A percentile compares a stretch with the other conserved stretches of the same genome.
These are phyloP conservation scores for Epichloe aotearoae DNA, from an alignment of 2,329 filamentous ascomycete genomes.

Conservation along the genomic window DNA sequence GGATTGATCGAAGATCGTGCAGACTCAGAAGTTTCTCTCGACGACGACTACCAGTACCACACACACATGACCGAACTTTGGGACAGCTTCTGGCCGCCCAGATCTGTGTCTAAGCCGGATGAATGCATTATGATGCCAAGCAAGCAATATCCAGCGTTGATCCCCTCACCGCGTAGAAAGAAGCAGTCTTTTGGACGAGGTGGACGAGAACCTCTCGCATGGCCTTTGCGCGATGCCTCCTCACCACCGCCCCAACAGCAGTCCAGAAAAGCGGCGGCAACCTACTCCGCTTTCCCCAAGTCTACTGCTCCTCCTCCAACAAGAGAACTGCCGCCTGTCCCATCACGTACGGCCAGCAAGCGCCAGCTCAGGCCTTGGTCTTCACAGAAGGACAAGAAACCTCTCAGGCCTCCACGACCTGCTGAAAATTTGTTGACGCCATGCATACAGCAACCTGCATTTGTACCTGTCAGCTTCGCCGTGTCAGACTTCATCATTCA, in stretches of 20 bases:
- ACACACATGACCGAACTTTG: constrained; percentile 32
- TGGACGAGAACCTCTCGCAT: constrained; percentile 11
- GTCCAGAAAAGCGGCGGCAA: constrained; percentile 14
- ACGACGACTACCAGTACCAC: constrained; percentile 38
- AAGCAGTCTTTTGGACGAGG: not conserved
- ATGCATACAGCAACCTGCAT: constrained; percentile 8
- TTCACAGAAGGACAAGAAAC: constrained; percentile 6
- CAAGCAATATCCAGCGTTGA: constrained; percentile 20
- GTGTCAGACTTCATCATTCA: not conserved
- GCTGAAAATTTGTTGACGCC: constrained; percentile 14
- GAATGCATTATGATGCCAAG: constrained; percentile 8
- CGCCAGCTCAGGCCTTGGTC: not conserved
- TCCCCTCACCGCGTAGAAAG: constrained; percentile 15
- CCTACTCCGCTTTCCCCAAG: constrained; percentile 31
- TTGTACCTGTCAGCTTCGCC: constrained; percentile 1
- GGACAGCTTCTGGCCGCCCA: constrained; percentile 34
- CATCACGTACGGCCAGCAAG: not conserved
- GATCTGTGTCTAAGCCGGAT: not conserved
- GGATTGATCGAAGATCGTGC: constrained; percentile 36
- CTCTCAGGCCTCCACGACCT: constrained; percentile 18
- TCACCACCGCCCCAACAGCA: not conserved
- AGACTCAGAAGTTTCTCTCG: constrained; percentile 36
- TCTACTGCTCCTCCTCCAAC: constrained; percentile 6
- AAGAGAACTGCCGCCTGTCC: not conserved
- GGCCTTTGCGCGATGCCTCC: constrained; percentile 15